Base-by-base conservation (phyloP, 192 early-diverging fungal species). In the Gorgonomyces haynaldii region DNA sequence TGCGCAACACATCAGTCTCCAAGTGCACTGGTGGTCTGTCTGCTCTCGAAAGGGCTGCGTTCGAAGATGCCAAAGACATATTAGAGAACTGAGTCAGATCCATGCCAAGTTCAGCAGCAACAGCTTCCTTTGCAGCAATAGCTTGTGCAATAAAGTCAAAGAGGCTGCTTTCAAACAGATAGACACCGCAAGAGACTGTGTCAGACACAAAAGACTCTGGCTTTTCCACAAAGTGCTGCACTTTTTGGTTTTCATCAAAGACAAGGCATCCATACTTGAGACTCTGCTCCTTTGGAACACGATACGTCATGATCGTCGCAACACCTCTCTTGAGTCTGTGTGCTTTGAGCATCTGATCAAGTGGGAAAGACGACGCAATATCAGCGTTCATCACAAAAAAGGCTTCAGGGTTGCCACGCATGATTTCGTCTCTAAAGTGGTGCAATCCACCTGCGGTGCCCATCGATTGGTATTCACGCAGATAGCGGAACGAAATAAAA, bases 391-490 rank as follows among this genome's bases (percentile, higher is more conserved):
- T 69, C 53, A 98, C 91, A 65, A 96, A 96, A 52, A 98, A 78
- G 56, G 86, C 81, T 41, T 91, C 81, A 12, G 91, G 89, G 52
- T 81, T 74, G 30, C 90, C 91, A 30, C 86, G 79, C 54, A 89
- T 52, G 56, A 98, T 94, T 67, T 95, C 87, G 62, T 98, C 92
- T 55, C 95, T 87, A 81, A 98, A 98, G 64, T 98, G 95, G 73
- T 90, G 93, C 52, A 98, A 66, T 20, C 92, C 92, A 48, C 95
- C 95, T 31, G 87, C 95, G 12, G 95, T 98, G 13, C 95, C 95
- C 31, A 98, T 70, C 9, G 90, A 81, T 57, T 88, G 86, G 70
- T 96, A 98, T 71, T 98, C 95, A 41, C 92, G 86, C 54, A 98
- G 73, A 64, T 98, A 98, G 86, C 84, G 82, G 62, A 98, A 85